Evolutionary conservation across 495 filamentous ascomycete species (phyloP), one percentile per base, ranked within the genome.

Genomic region (Trichoderma orchidacearum): DNA sequence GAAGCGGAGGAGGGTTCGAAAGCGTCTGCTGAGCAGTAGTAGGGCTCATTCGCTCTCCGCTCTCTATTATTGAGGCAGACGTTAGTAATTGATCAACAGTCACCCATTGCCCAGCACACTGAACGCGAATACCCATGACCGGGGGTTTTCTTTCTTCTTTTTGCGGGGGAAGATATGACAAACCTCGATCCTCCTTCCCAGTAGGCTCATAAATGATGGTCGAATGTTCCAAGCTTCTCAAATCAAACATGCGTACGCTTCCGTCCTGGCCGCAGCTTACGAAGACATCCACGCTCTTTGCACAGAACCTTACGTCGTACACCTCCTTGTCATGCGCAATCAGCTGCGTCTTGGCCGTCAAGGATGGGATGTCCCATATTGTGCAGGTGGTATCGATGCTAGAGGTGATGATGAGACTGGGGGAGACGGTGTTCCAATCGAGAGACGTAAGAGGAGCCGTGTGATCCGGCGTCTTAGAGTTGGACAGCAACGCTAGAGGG

Each of bases 321-420:
- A 99, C 93, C 70, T 99, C 93, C 68, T 96, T 97, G 70, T 99
- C 93, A 64, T 99, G 93, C 25, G 93, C 93, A 69, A 99, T 99
- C 13, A 99, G 72, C 68, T 99, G 93, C 2, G 93, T 99, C 70
- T 99, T 99, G 13, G 93, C 93, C 0, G 93, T 99, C 59, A 99
- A 72, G 3, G 93, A 96, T 2, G 93, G 93, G 29, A 99, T 99
- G 64, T 99, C 93, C 93, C 93, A 99, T 56, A 99, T 97, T n/a
- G 93, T 99, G 71, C 93, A 99, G 1, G 93, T 99, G 0, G 93
- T 99, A 66, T 99, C 93, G 59, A 99, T 99, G 67, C 92, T 96
- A 3, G 89, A 95, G 0, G 93, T 99, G 59, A 99, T 99, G 63
- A 99, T 99, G 35, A 97, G 72, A 66, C 90, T 95, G 3, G 93